Evolutionary conservation across 805 yeast species (phyloP).

Genomic region (Candida sithepensis): DNA sequence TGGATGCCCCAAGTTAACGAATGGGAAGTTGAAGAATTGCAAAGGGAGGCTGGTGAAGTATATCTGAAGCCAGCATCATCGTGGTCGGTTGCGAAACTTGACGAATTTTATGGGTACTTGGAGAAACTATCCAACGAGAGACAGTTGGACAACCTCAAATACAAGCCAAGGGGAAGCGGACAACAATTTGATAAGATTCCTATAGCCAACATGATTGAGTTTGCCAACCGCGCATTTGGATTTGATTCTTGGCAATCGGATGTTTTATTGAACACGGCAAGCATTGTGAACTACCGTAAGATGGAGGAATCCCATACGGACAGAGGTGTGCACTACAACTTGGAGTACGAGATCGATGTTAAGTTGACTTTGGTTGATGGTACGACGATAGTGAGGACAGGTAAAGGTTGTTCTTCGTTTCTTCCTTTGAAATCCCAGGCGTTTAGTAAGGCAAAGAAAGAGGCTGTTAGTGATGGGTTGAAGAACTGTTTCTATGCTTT

Average conservation of each 20-base stretch:
- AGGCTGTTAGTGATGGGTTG: conserved; percentile 44
- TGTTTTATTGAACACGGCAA: conserved; percentile 24
- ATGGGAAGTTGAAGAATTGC: conserved; percentile 24
- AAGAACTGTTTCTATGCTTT: conserved; percentile 40
- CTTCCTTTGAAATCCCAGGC: conserved; percentile 33
- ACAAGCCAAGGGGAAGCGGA: not conserved
- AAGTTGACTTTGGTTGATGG: conserved; percentile 42
- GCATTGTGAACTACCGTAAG: conserved; percentile 10
- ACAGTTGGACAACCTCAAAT: not conserved
- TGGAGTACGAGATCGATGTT: conserved; percentile 26
- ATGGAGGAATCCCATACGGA: conserved; percentile 18
- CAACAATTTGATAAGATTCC: conserved; percentile 19
- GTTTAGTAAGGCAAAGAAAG: conserved; percentile 40
- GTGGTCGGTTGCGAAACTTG: conserved; percentile 26
- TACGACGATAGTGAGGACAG: conserved; percentile 35
- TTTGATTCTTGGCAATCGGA: conserved; percentile 47
- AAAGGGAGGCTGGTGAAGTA: conserved; percentile 17
- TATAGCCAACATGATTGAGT: conserved; percentile 23
- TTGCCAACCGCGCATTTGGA: conserved; percentile 50
- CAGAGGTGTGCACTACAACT: conserved; percentile 13
- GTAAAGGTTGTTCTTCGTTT: conserved; percentile 35
- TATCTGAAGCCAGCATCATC: conserved; percentile 20
- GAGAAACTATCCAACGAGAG: conserved; percentile 16
- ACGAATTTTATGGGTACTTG: conserved; percentile 12
- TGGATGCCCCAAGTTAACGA: conserved; percentile 19